These are phyloP conservation scores for Cyanidioschyzon merolae DNA, from an alignment of 23 red algal genomes.

Conservation along the genomic window DNA sequence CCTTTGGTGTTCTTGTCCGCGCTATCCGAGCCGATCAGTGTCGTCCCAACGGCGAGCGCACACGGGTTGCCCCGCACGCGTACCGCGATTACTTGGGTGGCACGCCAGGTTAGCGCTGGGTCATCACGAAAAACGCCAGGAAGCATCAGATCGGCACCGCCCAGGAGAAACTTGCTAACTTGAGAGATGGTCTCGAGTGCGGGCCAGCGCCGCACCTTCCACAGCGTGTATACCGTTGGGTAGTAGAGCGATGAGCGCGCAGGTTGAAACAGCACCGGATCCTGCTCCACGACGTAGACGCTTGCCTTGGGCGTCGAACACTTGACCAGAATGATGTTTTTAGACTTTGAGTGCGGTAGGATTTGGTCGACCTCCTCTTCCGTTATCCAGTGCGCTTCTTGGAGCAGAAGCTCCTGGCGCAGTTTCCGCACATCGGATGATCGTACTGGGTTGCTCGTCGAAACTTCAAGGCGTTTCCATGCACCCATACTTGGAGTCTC, in stretches of 20 bases:
- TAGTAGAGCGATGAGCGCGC: neutral
- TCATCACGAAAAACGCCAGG: slow-evolving; percentile 20
- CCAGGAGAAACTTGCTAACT: slow-evolving; percentile 23
- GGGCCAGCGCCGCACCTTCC: slow-evolving; percentile 15
- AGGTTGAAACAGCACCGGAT: slow-evolving; percentile 18
- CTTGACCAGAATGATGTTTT: slow-evolving; percentile 2
- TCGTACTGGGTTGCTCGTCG: neutral
- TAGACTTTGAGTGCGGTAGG: neutral
- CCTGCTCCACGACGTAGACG: neutral
- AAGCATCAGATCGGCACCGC: slow-evolving; percentile 28
- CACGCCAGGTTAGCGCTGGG: neutral
- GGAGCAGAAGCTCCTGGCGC: neutral
- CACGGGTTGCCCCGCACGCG: slow-evolving; percentile 20
- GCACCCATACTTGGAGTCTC: neutral
- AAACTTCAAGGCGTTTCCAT: slow-evolving; percentile 7
- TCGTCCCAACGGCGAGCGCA: slow-evolving; percentile 19
- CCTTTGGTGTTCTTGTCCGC: slow-evolving; percentile 9
- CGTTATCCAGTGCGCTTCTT: neutral
- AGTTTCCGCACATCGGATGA: slow-evolving; percentile 9
- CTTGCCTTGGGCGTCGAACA: slow-evolving; percentile 4
- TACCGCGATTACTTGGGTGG: neutral
- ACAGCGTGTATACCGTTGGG: slow-evolving; percentile 27
- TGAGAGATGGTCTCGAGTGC: slow-evolving; percentile 13
- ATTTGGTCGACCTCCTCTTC: neutral
- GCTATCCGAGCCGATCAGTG: neutral